A percentile compares a stretch with the other conserved stretches of the same genome.
These are phyloP conservation scores for Pulveroboletus sp. DNA, from an alignment of 768 basidiomycete genomes.

Conservation along the genomic window DNA sequence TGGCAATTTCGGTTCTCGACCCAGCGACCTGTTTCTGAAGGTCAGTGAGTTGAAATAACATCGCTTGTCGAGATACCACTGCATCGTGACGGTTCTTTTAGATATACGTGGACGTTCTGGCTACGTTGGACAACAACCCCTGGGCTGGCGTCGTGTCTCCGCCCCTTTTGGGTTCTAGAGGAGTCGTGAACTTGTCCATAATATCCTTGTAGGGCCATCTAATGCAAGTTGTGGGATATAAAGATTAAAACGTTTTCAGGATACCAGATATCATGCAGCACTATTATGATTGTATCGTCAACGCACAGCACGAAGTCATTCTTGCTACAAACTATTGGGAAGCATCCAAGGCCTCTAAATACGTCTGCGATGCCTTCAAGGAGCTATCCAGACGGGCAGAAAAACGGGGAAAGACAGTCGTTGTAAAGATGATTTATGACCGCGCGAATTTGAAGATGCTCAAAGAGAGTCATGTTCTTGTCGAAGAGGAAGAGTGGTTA, in stretches of 20 bases:
- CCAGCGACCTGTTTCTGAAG: slow-evolving; percentile 60
- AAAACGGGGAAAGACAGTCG: slow-evolving; percentile 43
- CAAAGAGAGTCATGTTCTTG: slow-evolving; percentile 42
- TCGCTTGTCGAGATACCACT: not conserved
- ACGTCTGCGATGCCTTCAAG: slow-evolving; percentile 49
- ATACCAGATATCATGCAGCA: slow-evolving; percentile 76
- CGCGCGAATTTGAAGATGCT: slow-evolving; percentile 59
- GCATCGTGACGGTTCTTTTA: slow-evolving; percentile 16
- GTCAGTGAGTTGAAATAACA: slow-evolving; percentile 34
- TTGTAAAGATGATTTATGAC: slow-evolving; percentile 71
- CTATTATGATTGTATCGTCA: slow-evolving; percentile 58
- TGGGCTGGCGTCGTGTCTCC: slow-evolving; percentile 59
- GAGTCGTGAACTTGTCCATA: slow-evolving; percentile 60
- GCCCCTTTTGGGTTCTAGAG: slow-evolving; percentile 57
- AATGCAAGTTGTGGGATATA: not conserved
- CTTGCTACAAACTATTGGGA: slow-evolving; percentile 68
- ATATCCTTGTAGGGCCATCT: slow-evolving; percentile 46
- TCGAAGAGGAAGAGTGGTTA: slow-evolving; percentile 44
- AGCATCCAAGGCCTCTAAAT: slow-evolving; percentile 47
- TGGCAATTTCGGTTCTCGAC: slow-evolving; percentile 51
- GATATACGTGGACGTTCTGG: slow-evolving; percentile 64
- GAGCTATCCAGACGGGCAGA: slow-evolving; percentile 50
- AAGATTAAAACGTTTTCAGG: slow-evolving; percentile 26
- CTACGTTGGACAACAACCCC: slow-evolving; percentile 53
- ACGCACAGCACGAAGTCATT: slow-evolving; percentile 62